Base-by-base conservation (phyloP, 352 stramenopile species). In the Peronospora tabacina region DNA sequence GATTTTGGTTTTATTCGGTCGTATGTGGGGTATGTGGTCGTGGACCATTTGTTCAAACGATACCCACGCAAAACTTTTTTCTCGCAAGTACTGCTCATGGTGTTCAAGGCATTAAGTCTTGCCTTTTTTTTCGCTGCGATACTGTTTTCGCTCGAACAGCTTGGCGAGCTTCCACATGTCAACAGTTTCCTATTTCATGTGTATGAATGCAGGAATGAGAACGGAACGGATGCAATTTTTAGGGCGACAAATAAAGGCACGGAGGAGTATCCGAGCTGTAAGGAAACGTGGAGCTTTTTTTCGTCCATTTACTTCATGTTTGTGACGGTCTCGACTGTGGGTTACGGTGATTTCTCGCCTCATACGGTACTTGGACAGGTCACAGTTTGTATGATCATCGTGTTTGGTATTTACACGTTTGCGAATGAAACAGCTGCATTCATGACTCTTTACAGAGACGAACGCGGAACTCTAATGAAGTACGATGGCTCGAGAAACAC, bases 231-330 rank as follows among this genome's bases (percentile, higher is more conserved):
- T 20, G 66, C 53, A 32, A 70, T 90, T 12, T 50, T 90, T 3
- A 40, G 66, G 38, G 75, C 72, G 22, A 87, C 75, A 26, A 74
- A 52, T 13, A 58, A 71, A 33, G 73, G 71, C 38, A 82, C 73
- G 0, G 54, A 53, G 3, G 64, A 66, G 29, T 87, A 73, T 28
- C 53, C 72, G 1, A 66, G 72, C 19, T 94, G 83, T 55, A 50
- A 61, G 7, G 83, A 94, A 58, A 86, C 79, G 1, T 91, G 82
- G 83, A 90, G 76, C 52, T 82, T 90, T 38, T 94, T 94, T 39
- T 84, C 79, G 39, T 86, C 81, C 29, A 86, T 94, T 38, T 94
- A 94, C 58, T 94, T 92, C 40, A 92, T 90, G 71, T 90, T 94
- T 37, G 83, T 94, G 42, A 94, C 83, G 2, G 81, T 90, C 8